Evolutionary conservation across 257 asterid genomes (phyloP).

Genomic region (Haberlea rhodopensis): DNA sequence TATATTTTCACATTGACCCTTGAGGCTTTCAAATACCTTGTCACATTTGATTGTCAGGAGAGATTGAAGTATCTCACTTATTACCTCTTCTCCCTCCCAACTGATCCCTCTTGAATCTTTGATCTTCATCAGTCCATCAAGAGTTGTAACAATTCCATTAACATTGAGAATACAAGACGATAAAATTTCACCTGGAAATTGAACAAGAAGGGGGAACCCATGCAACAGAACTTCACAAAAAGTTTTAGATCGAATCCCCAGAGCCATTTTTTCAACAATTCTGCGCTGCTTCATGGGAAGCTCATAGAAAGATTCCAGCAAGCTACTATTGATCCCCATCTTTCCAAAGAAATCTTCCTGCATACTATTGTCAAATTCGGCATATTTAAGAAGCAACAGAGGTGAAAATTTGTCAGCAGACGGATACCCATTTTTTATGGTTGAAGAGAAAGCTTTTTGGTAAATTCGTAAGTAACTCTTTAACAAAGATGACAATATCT

Average conservation of each 20-base stretch:
- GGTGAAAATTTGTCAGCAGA: conserved; percentile 52
- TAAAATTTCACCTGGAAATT: conserved; percentile 51
- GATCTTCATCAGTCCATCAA: conserved; percentile 61
- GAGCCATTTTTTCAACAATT: conserved; percentile 52
- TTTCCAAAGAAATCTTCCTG: conserved; percentile 57
- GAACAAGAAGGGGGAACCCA: conserved; percentile 77
- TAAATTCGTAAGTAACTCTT: conserved; percentile 61
- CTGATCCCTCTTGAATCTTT: conserved; percentile 44
- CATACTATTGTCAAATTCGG: conserved; percentile 54
- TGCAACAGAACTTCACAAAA: conserved; percentile 76
- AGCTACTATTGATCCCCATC: conserved; percentile 48
- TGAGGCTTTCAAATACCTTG: conserved; percentile 65
- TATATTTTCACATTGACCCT: conserved; percentile 62
- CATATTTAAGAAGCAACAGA: conserved; percentile 56
- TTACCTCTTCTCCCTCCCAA: conserved; percentile 52
- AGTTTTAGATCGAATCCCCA: conserved; percentile 57
- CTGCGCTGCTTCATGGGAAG: conserved; percentile 49
- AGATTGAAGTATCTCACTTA: conserved; percentile 63
- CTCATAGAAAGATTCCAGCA: conserved; percentile 55
- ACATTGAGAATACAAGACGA: conserved; percentile 78
- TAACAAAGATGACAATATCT: conserved; percentile 66
- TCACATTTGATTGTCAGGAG: conserved; percentile 67
- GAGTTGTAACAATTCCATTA: conserved; percentile 49
- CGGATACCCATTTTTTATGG: conserved; percentile 41
- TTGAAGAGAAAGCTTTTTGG: conserved; percentile 61